phyloP scores from a whole-genome alignment of 345 rosid species.

The Brassica carinata region DNA sequence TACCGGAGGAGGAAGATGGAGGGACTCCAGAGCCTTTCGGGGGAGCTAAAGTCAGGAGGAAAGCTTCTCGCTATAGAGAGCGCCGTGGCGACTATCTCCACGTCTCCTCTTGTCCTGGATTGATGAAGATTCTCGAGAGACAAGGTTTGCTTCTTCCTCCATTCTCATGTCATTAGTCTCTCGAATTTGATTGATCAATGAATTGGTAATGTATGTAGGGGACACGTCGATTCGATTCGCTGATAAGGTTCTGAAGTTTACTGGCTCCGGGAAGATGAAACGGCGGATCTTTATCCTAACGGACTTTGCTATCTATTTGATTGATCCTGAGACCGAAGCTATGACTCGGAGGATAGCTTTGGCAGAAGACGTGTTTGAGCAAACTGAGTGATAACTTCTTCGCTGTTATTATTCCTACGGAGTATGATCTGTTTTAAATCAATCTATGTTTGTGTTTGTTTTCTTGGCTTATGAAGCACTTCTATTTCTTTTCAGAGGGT shows the following conservation, averaged over 20 bases:
- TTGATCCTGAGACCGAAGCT: slow-evolving; percentile 79
- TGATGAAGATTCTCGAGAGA: slow-evolving; percentile 74
- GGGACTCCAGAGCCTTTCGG: slow-evolving; percentile 84
- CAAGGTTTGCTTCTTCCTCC: slow-evolving; percentile 54
- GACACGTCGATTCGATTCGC: slow-evolving; percentile 75
- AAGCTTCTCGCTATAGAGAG: slow-evolving; percentile 77
- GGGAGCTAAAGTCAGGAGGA: slow-evolving; percentile 78
- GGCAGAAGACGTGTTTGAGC: slow-evolving; percentile 73
- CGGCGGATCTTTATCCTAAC: slow-evolving; percentile 69
- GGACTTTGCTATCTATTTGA: slow-evolving; percentile 73
- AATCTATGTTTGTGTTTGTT: slow-evolving; percentile 1
- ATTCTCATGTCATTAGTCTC: not conserved
- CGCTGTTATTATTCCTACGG: slow-evolving; percentile 69
- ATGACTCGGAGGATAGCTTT: slow-evolving; percentile 79
- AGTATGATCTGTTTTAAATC: slow-evolving; percentile 65
- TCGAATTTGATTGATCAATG: not conserved
- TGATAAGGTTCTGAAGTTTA: slow-evolving; percentile 82
- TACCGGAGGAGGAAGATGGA: slow-evolving; percentile 33
- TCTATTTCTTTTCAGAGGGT: slow-evolving; percentile 55
- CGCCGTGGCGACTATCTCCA: slow-evolving; percentile 81
- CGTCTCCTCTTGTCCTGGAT: slow-evolving; percentile 63
- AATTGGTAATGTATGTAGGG: slow-evolving; percentile 51
- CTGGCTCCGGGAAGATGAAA: slow-evolving; percentile 85
- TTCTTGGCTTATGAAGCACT: slow-evolving; percentile 29
- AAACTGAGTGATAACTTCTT: slow-evolving; percentile 86